These are phyloP conservation scores for Wallacemonas sp. DNA, from an alignment of 208 protist genomes.

Conservation along the genomic window DNA sequence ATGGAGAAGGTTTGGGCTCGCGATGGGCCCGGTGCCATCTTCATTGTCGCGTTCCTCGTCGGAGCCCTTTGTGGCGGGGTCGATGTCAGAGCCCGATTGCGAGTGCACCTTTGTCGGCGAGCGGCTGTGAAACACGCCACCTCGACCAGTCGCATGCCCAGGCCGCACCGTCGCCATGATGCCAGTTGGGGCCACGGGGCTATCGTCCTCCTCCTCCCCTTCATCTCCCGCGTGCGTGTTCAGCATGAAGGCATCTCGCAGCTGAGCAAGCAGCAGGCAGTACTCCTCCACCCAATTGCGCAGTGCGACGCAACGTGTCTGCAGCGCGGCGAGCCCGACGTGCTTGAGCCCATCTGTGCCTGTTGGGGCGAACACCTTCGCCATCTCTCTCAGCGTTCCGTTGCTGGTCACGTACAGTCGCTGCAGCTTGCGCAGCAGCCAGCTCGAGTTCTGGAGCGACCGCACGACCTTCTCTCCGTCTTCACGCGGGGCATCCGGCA, in stretches of 20 bases:
- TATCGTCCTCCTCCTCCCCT: too few relatives aligned
- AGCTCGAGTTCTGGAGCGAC: constrained; percentile 20
- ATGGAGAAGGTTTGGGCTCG: constrained; percentile 6
- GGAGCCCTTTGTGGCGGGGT: too few relatives aligned
- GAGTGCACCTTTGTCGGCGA: constrained; percentile 11
- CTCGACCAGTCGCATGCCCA: background rate
- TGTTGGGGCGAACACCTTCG: constrained; percentile 2
- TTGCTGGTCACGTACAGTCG: constrained; percentile 36
- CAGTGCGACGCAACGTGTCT: constrained; percentile 37
- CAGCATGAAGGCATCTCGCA: constrained; percentile 47
- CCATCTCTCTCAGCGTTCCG: constrained; percentile 24
- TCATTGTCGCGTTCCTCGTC: background rate
- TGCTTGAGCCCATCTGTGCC: constrained; percentile 25
- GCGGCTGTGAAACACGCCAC: constrained; percentile 5
- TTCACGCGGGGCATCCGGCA: constrained; percentile 20
- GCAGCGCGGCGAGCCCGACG: constrained; percentile 41
- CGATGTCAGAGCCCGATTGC: constrained; percentile 17
- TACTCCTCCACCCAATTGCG: constrained; percentile 52
- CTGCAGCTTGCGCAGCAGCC: constrained; percentile 44
- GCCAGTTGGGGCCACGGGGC: background rate
- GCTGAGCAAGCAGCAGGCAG: constrained; percentile 47
- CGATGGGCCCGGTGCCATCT: background rate
- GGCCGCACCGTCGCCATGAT: constrained; percentile 1
- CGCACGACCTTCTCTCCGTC: background rate
- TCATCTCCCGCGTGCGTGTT: background rate